Evolutionary conservation across 2,329 filamentous ascomycete species (phyloP).

Genomic region (Penicillium freii): DNA sequence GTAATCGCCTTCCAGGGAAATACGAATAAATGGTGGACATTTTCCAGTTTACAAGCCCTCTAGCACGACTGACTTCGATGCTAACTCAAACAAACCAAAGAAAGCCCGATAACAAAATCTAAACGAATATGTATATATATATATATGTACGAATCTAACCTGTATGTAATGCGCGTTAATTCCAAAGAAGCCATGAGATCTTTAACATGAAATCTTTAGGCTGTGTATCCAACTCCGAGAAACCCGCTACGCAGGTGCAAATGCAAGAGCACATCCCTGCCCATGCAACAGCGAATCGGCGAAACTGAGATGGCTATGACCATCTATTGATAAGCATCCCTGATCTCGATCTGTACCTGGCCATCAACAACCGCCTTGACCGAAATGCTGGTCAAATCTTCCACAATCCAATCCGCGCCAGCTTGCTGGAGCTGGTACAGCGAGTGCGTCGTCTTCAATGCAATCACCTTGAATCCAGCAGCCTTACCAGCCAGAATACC

Average conservation of each 20-base stretch:
- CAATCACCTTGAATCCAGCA: slow-evolving; percentile 80
- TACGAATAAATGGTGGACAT: too few species aligned
- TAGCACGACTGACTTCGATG: not conserved
- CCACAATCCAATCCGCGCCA: slow-evolving; percentile 83
- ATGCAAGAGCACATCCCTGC: not conserved
- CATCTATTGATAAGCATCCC: slow-evolving; percentile 52
- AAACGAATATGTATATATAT: not conserved
- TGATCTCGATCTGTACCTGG: slow-evolving; percentile 66
- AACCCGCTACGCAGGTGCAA: not conserved
- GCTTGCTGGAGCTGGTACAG: slow-evolving; percentile 68
- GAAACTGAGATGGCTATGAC: not conserved
- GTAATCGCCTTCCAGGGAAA: not conserved
- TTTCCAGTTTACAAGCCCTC: not conserved
- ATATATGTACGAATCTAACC: not conserved
- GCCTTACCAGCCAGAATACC: slow-evolving; percentile 80
- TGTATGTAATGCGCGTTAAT: not conserved
- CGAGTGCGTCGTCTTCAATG: slow-evolving; percentile 79
- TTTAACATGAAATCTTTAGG: not conserved
- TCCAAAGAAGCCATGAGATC: not conserved
- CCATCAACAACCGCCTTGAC: slow-evolving; percentile 58
- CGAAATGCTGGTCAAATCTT: slow-evolving; percentile 71
- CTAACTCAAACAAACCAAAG: not conserved
- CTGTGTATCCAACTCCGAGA: not conserved
- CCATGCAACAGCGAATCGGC: not conserved
- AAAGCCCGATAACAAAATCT: not conserved